Evolutionary conservation across 2,329 filamentous ascomycete genomes (phyloP), one percentile per base, ranked within the genome.

Genomic region (Lizonia empirigonia): DNA sequence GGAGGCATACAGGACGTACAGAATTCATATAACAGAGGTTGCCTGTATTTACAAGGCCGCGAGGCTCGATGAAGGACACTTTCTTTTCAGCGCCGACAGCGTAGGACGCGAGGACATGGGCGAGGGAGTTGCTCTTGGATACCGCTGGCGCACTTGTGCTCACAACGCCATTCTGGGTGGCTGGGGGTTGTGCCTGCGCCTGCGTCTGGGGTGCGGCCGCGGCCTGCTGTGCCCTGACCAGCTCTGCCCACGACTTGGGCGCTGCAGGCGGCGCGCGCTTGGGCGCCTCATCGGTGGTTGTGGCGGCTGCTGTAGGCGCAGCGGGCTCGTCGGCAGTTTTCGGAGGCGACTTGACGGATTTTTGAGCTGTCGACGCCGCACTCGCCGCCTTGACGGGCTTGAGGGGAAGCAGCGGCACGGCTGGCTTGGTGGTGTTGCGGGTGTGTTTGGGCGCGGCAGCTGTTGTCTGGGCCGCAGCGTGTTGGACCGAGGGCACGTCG

Each of bases 1-100:
- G 4, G 13, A n/a, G n/a, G 8, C n/a, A 13, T 23, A 15, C 3
- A n/a, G 4, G 18, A 78, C 90, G 77, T 81, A 96, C 93, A 58
- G 94, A 97, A 79, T 97, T 99, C 94, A 99, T 97, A 77, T 99
- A 99, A 76, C 94, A 99, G 90, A 97, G 95, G 71, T 99, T 97
- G 40, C 94, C 94, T 32, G 93, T 95, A 76, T 99, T 99, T 62
- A 96, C 89, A 68, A 99, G 82, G 39, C 94, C 94, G 60, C 93
- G 85, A 41, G 94, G 94, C 75, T 97, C 91, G 41, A 99, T 81
- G 68, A 97, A 97, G 15, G 88, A 80, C 60, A 93, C 78, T 64
- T 88, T 90, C 50, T 81, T 78, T 37, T 81, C 80, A 29, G 80
- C 79, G 50, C 84, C 82, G 19, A 91, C 85, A 44, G 82, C 83